Evolutionary conservation across 208 protist genomes (phyloP).

Genomic region (Wallacemonas rigidus): DNA sequence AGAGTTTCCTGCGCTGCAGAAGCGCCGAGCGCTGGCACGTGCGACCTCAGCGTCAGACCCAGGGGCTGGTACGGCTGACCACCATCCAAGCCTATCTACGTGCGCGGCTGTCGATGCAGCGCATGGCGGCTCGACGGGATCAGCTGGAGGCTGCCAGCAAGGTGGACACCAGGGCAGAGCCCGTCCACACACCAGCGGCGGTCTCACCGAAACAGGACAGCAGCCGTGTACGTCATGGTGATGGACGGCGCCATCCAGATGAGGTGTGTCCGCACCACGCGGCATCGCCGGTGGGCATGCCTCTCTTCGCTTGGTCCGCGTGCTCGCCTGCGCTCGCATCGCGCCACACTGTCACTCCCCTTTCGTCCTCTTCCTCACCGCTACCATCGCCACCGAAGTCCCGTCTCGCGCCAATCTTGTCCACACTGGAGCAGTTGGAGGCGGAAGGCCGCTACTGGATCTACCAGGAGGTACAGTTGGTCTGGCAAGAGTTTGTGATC

Average conservation of each 20-base stretch:
- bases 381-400: not conserved
- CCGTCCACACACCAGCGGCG: no score
- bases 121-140: not conserved
- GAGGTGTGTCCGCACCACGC: not conserved
- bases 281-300: not conserved
- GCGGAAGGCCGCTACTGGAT: constrained; percentile 13
- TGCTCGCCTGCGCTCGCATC: not conserved
- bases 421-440: not conserved
- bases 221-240: no score
- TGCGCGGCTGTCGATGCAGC: not conserved
- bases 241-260: not conserved
- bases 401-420: not conserved
- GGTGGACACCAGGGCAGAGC: no score
- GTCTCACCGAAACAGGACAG: no score
- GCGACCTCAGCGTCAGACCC: constrained; percentile 12
- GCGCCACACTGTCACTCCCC: not conserved
- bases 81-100: not conserved
- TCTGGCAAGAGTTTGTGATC: constrained; percentile 2
- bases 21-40: constrained; percentile 27
- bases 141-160: no score
- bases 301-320: not conserved
- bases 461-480: not conserved
- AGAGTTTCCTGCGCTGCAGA: constrained; percentile 22
- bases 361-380: not conserved
- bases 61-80: not conserved